Conservation (phyloP, 2,329 filamentous ascomycete species). For the Boeremia lycopersici region DNA sequence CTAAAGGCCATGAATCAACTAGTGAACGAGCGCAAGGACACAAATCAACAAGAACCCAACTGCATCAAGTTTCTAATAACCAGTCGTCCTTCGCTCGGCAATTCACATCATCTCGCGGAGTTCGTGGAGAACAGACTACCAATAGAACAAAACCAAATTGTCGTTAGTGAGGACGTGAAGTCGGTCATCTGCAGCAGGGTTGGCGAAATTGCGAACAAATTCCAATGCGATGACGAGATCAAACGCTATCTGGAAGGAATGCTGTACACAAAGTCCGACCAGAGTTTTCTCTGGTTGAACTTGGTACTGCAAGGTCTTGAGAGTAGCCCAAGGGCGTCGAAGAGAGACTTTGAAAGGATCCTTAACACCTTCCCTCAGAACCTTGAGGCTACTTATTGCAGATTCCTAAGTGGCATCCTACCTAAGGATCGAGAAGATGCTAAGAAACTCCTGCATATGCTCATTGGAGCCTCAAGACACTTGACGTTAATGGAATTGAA, state of each 20-base stretch:
- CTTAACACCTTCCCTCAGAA: neutral
- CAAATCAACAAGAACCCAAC: neutral
- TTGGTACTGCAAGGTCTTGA: neutral
- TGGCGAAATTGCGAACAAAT: no score
- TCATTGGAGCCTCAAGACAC: neutral
- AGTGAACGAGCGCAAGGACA: neutral
- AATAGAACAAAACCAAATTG: neutral
- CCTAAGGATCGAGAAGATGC: neutral
- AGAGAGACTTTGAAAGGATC: neutral
- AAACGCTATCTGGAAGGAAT: no score
- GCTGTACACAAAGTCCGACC: no score
- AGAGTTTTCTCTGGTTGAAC: neutral
- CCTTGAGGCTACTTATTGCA: neutral
- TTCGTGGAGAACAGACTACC: neutral
- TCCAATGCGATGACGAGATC: no score
- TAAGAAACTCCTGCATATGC: neutral
- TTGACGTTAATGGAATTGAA: neutral
- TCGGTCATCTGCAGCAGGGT: neutral
- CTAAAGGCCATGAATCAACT: neutral
- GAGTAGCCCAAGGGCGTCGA: neutral
- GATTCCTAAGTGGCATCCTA: neutral
- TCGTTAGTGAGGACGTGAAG: neutral
- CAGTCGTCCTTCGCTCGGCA: neutral
- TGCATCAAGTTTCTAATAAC: neutral
- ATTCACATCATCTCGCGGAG: neutral